Base-by-base conservation (phyloP, 108 stramenopile genomes). In the Nitzschia palea region DNA sequence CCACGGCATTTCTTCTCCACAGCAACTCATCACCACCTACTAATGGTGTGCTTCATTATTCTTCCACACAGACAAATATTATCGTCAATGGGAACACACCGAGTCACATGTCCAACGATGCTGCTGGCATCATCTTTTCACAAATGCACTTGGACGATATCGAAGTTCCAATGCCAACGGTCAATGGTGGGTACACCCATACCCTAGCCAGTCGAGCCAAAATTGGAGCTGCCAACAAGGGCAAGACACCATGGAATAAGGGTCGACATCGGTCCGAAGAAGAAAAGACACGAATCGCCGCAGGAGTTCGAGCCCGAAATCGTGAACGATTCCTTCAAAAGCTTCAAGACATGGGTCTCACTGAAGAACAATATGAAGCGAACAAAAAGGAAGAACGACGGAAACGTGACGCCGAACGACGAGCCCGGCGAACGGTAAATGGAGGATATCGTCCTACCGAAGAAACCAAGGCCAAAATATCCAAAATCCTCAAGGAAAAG, bases 201-300 rank as follows among this genome's bases (percentile, higher is more conserved):
- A 93, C 91, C 0, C 64, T 55, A 22, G 81, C 86, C 12, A 85
- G 83, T 45, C 70, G 71, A 36, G 87, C 89, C 27, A 93, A 93
- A 76, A 93, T 93, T 61, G 84, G 84, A 1, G 86, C 86, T 1
- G 92, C 92, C 68, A 93, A 93, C 73, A 88, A 86, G 65, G 92
- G 92, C 12, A 93, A 87, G 70, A 80, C 76, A 22, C 92, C 92
- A 3, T 93, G 92, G 92, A 93, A 93, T 71, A 93, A 90, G 65
- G 92, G 92, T 10, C 80, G 84, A 67, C 12, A 62, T 10, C 84
- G 85, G 17, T 82, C 89, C 12, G 80, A 82, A n/a, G 92, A 93
- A 68, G 77, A 72, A n/a, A 73, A 68, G 17, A 74, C 79, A 6
- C 63, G 79, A 42, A 93, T 93, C 50, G 85, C 89, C 9, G 89